A percentile compares a stretch with the other conserved stretches of the same genome.
Evolutionary conservation across 768 basidiomycete species (phyloP).

Genomic region (Tricholoma flavovirens): DNA sequence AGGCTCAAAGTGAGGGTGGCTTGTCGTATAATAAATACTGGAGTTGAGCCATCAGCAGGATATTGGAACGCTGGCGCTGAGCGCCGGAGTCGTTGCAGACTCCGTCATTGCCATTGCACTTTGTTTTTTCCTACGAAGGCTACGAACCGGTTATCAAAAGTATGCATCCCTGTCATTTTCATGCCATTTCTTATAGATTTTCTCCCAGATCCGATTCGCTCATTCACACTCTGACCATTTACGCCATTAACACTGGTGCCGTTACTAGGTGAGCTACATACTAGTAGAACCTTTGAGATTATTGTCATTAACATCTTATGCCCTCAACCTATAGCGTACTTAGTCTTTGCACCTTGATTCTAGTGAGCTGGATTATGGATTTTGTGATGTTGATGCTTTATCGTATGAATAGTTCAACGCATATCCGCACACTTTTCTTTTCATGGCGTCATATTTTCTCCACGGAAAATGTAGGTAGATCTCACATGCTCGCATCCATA

Average conservation of each 20-base stretch:
- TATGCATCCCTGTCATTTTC: slow-evolving; percentile 5
- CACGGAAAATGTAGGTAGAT: not conserved
- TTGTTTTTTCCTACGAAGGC: slow-evolving; percentile 46
- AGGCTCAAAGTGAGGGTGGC: slow-evolving; percentile 23
- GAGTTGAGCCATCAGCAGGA: slow-evolving; percentile 22
- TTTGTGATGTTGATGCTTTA: not conserved
- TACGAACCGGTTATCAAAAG: slow-evolving; percentile 46
- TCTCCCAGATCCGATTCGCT: slow-evolving; percentile 45
- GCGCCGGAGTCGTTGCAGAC: slow-evolving; percentile 46
- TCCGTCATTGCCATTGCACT: slow-evolving; percentile 45
- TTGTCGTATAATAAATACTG: not conserved
- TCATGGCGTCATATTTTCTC: slow-evolving; percentile 1
- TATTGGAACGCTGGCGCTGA: slow-evolving; percentile 42
- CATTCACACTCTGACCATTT: slow-evolving; percentile 49
- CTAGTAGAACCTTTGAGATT: not conserved
- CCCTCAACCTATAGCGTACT: not conserved
- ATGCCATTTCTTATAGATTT: not conserved
- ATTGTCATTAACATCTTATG: not conserved
- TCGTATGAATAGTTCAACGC: not conserved
- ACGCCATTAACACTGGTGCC: slow-evolving; percentile 59
- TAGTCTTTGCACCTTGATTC: not conserved
- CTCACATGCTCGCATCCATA: not conserved
- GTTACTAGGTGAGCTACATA: slow-evolving; percentile 40
- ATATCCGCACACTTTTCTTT: not conserved
- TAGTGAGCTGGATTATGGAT: not conserved